Base-by-base conservation (phyloP, 331 rosid genomes). In the Quercus lobata region DNA sequence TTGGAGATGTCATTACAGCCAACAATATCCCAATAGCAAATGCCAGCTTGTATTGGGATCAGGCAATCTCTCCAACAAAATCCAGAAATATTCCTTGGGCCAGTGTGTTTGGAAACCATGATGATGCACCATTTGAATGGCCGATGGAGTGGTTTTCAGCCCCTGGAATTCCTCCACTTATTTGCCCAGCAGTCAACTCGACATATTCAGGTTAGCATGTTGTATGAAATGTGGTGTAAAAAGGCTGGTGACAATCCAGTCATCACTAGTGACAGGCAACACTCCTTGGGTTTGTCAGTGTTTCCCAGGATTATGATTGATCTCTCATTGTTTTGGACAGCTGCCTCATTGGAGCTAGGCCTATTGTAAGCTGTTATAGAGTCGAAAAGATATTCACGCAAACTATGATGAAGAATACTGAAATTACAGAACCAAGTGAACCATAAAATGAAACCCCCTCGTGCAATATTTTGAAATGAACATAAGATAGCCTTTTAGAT, bases 41-140 rank as follows among this genome's bases (percentile, higher is more conserved):
- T 86, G 95, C 95, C 81, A 91, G 80, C 82, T 83, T 90, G 85
- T 94, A 91, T 61, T 92, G 97, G 98, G 92, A 92, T 68, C 89
- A 65, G 54, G 97, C 97, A 68, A 77, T 63, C 72, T 88, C 95
- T 57, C 97, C 98, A 32, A 74, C 92, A 56, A 90, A 87, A 90
- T 84, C 83, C 56, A 83, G 82, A 54, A 90, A 91, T 18, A 90
- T 90, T 72, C 92, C 97, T 19, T 90, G 91, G 88, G 97, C 97
- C 3, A 87, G 88, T 81, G 92, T 92, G 60, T 94, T 89, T 30
- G 97, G 97, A 75, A 94, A 94, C 79, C 98, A 92, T 61, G 97
- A 92, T 46, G 98, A 94, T 84, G 95, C 97, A 5, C 63, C 88
- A 4, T 94, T 94, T 82, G 82, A 80, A 41, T 94, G 98, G 97